Conservation (phyloP, 306 rosid species). For the Prunus mongolica region DNA sequence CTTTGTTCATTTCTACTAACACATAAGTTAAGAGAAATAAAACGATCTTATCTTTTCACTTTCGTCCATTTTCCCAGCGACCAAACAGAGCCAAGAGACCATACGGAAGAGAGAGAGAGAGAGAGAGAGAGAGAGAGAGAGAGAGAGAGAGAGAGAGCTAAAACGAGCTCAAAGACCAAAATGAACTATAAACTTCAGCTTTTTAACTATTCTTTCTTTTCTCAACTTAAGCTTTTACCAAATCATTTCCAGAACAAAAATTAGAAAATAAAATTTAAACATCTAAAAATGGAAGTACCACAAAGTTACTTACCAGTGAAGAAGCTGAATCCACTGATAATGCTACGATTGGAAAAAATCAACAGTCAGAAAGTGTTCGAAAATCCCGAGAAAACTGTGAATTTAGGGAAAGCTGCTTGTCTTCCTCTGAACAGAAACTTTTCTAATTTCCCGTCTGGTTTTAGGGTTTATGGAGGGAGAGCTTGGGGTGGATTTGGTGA, state of each 20-base stretch:
- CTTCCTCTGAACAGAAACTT: neutral
- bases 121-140: neutral
- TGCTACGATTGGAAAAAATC: neutral
- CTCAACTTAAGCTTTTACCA: constrained; percentile 1
- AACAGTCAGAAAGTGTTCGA: neutral
- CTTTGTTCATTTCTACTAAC: neutral
- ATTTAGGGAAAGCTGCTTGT: neutral
- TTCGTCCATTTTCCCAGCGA: constrained; percentile 13
- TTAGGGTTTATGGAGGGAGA: constrained; percentile 26
- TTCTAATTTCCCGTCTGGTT: constrained; percentile 7
- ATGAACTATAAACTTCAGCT: neutral
- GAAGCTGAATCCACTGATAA: constrained; percentile 9
- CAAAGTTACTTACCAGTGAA: constrained; percentile 22
- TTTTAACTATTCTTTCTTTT: neutral
- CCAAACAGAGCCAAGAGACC: constrained; percentile 14
- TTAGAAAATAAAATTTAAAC: neutral
- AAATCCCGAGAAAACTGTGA: constrained; percentile 7
- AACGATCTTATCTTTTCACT: neutral
- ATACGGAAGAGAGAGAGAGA: neutral
- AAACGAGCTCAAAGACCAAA: constrained; percentile 2
- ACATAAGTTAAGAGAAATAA: neutral
- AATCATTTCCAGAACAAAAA: neutral
- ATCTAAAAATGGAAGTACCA: constrained; percentile 6
- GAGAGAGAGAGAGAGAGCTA: too few relatives aligned
- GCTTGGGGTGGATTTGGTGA: constrained; percentile 9